These are phyloP conservation scores for Podila horticola DNA, from an alignment of 192 early-diverging fungal genomes.

Conservation along the genomic window DNA sequence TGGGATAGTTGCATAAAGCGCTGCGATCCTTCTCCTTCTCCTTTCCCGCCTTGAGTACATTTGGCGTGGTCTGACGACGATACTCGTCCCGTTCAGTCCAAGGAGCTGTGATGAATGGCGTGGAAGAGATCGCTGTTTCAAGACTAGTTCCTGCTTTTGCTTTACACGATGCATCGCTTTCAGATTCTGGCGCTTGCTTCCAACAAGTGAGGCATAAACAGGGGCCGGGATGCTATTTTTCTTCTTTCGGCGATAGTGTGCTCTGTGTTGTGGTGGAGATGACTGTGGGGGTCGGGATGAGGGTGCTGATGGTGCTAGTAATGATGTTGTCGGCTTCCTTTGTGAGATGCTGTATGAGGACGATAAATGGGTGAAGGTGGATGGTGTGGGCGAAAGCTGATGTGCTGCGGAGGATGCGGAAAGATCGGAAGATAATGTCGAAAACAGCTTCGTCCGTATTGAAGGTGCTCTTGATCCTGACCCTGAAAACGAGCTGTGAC, in stretches of 20 bases:
- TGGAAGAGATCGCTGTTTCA: conserved; percentile 10
- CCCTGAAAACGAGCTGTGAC: not conserved
- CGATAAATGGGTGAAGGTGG: not conserved
- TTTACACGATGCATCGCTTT: conserved; percentile 15
- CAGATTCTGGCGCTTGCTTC: conserved; percentile 5
- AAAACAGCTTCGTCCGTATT: not conserved
- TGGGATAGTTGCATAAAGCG: not conserved
- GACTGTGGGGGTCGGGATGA: not conserved
- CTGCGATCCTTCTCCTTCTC: not conserved
- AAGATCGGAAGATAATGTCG: not conserved
- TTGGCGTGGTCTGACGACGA: not conserved
- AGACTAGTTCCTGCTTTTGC: conserved; percentile 2
- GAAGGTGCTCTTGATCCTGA: not conserved
- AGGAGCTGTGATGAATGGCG: conserved; percentile 17
- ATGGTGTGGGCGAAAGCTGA: too few relatives aligned
- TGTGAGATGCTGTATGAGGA: not conserved
- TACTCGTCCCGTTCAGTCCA: not conserved
- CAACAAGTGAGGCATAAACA: not conserved
- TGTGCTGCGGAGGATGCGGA: not conserved
- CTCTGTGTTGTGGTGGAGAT: not conserved
- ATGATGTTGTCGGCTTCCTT: not conserved
- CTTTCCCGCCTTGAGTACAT: not conserved
- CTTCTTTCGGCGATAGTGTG: too few relatives aligned
- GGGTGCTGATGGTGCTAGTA: not conserved
- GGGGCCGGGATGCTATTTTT: too few relatives aligned